Base-by-base conservation (phyloP, 1,139 yeast species). In the Sugiyamaella grinbergsii region DNA sequence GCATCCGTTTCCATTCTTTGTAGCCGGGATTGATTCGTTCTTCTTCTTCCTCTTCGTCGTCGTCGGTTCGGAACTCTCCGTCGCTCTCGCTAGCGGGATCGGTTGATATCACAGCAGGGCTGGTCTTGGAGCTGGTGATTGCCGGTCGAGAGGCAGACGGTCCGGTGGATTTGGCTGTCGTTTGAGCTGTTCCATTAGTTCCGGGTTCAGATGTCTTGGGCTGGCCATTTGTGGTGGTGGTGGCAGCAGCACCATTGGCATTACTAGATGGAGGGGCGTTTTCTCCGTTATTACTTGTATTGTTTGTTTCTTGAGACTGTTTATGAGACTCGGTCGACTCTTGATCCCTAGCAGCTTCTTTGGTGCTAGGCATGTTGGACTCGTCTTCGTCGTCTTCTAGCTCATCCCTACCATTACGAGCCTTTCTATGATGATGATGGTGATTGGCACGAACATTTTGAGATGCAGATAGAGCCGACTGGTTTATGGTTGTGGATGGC, bases 241-340 rank as follows among this genome's bases (percentile, higher is more conserved):
- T 13, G 71, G 90, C 48, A 72, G 89, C 55, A 83, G 83, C 62
- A 83, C 69, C 63, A 71, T 77, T 61, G 61, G 70, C 5, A 54
- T 61, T 2, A 57, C 63, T 16, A 51, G 82, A 49, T 67, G 73
- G 2, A 47, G 54, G 7, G 52, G 20, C 36, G 33, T 33, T 41
- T n/a, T 26, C 39, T 20, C 26, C 39, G 16, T 22, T 31, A 23
- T 22, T 28, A 13, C 28, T 22, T 20, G 28, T 29, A 39, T 10
- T 15, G 8, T 6, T 26, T 26, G 16, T 16, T 20, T 31, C 34
- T 5, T 23, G 10, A n/a, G 39, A 19, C 13, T 37, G 22, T 11
- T 15, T 22, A 10, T 16, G 10, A 15, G 42, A 31, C 24, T 41
- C 44, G 19, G 44, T 41, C n/a, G 44, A 29, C n/a, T 41, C 44